Conservation (phyloP, 345 rosid genomes). For the Brassica nigra region DNA sequence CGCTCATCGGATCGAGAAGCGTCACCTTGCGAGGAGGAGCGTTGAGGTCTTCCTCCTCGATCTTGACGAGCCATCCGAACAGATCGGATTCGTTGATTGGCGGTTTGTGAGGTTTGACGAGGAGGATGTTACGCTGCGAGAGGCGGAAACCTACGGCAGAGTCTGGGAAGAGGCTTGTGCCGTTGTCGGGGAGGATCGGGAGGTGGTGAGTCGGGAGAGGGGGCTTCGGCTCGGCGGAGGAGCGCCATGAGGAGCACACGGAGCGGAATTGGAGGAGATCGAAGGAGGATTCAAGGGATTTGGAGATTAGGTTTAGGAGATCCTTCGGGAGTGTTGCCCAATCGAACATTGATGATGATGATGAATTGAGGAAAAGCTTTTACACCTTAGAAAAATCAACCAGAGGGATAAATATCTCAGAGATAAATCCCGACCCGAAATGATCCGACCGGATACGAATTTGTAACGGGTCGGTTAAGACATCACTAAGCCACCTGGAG, state of each 20-base stretch:
- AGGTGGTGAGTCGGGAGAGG: conserved; percentile 48
- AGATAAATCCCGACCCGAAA: not conserved
- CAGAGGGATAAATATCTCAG: not conserved
- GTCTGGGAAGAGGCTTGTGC: conserved; percentile 41
- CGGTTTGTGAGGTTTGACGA: conserved; percentile 45
- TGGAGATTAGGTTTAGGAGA: conserved; percentile 58
- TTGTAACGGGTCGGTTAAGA: not conserved
- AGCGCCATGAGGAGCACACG: conserved; percentile 82
- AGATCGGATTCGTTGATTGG: conserved; percentile 29
- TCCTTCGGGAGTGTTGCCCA: conserved; percentile 77
- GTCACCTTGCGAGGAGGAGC: conserved; percentile 40
- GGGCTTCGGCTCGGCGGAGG: conserved; percentile 47
- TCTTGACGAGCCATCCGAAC: conserved; percentile 65
- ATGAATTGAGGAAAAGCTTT: not conserved
- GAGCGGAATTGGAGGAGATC: conserved; percentile 78
- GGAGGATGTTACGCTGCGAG: conserved; percentile 63
- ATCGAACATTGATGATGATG: conserved; percentile 51
- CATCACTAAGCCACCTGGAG: not conserved
- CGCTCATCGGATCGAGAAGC: conserved; percentile 68
- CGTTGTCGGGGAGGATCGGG: conserved; percentile 62
- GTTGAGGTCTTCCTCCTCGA: conserved; percentile 52
- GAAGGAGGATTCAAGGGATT: conserved; percentile 50
- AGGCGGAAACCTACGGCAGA: conserved; percentile 58
- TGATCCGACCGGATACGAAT: not conserved
- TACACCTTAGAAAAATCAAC: conserved; percentile 1